Base-by-base conservation (phyloP, 2,329 filamentous ascomycete genomes). In the Stemphylium vesicarium region DNA sequence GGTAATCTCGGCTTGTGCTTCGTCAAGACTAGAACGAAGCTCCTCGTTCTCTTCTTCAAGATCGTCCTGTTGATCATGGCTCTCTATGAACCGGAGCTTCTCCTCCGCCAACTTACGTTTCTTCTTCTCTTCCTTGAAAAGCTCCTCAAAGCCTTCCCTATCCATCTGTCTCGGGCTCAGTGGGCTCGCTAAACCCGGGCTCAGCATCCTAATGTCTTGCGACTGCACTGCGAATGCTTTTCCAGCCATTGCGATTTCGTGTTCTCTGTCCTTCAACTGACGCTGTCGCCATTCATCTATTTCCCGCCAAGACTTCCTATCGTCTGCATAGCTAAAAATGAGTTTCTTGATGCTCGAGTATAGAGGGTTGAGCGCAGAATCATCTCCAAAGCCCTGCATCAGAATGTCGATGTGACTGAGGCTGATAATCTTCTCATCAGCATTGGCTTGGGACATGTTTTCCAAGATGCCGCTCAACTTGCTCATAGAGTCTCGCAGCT, bases 41-140 rank as follows among this genome's bases (percentile, higher is more conserved):
- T 42, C 44, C 20, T 42, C 18, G 11, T 45, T 52, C n/a, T 43
- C 32, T 8, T 40, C 16, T 11, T 47, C 36, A 3, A 59, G 45
- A 12, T 45, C 18, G 4, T 16, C 26, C 10, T 35, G 32, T 2
- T 26, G 35, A 9, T 35, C 18, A 11, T 48, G 41, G 10, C 4
- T 45, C 10, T 47, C 26, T 4, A 29, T 39, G 4, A 2, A 7
- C 2, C 18, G 26, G 4, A 50, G 18, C 13, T 41, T 29, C 15
- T 3, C 12, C 15, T 48, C 44, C n/a, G 18, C 18, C 4, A 29
- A 40, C 18, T 31, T 47, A 16, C 33, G 43, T 12, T 38, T 48
- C 26, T 37, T 11, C 12, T 29, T 40, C 12, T 46, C 50, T 29
- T 35, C 5, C 20, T 40, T 18, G 13, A 52, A 45, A 4, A 22